A percentile compares a stretch with the other conserved stretches of the same genome.
phyloP scores from a whole-genome alignment of 495 filamentous ascomycete species.

The Neurospora sp. region DNA sequence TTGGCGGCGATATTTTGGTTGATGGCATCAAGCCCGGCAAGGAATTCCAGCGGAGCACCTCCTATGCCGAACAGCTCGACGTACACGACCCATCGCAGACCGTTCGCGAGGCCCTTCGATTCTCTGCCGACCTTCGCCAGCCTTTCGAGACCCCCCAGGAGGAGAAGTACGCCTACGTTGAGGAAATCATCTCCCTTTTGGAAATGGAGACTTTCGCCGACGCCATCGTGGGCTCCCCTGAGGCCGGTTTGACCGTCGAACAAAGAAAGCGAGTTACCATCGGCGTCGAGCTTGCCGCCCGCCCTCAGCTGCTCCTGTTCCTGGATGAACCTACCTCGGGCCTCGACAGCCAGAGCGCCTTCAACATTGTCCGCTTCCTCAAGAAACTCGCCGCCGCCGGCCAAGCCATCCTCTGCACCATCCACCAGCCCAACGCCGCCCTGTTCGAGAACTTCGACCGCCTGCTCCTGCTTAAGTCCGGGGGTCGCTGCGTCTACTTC shows the following conservation, averaged over 20 bases:
- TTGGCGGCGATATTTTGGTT: slow-evolving; percentile 62
- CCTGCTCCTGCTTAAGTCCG: slow-evolving; percentile 55
- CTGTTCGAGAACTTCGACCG: slow-evolving; percentile 76
- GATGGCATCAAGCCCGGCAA: slow-evolving; percentile 56
- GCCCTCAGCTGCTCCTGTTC: slow-evolving; percentile 78
- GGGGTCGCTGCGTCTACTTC: slow-evolving; percentile 67
- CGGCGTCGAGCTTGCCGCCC: slow-evolving; percentile 77
- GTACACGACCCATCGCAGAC: slow-evolving; percentile 69
- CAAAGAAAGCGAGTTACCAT: slow-evolving; percentile 87
- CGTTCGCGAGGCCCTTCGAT: slow-evolving; percentile 74
- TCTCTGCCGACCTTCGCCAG: slow-evolving; percentile 75
- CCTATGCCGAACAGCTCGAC: slow-evolving; percentile 77
- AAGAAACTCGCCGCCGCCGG: slow-evolving; percentile 73
- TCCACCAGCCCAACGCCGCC: slow-evolving; percentile 81
- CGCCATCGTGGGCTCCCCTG: slow-evolving; percentile 69
- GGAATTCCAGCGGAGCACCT: slow-evolving; percentile 69
- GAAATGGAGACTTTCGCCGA: slow-evolving; percentile 81
- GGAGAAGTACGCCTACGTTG: slow-evolving; percentile 77
- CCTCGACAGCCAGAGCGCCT: slow-evolving; percentile 74
- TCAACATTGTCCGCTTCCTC: slow-evolving; percentile 82
- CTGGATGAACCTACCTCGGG: slow-evolving; percentile 87
- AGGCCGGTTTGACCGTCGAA: slow-evolving; percentile 78
- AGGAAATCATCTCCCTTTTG: slow-evolving; percentile 67
- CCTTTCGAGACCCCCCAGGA: slow-evolving; percentile 53
- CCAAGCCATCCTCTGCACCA: slow-evolving; percentile 85